phyloP scores from a whole-genome alignment of 108 stramenopile species.

The Cyclotella baltica region DNA sequence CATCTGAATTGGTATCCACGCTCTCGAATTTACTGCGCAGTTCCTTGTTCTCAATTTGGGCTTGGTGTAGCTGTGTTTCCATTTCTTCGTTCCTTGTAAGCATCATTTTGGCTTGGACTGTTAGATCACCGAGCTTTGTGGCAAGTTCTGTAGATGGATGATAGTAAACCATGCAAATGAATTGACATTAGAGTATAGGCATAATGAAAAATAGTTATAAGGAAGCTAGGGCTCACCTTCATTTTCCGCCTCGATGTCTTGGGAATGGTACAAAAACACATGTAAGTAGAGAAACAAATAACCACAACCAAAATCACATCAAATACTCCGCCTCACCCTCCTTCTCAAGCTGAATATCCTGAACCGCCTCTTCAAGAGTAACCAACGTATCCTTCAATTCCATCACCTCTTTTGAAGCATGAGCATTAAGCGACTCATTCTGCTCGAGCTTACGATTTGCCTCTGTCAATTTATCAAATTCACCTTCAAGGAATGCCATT shows the following conservation, averaged over 20 bases:
- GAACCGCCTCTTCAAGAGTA: slow-evolving; percentile 29
- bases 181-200: not conserved
- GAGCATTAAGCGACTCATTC: not conserved
- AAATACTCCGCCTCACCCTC: too few relatives aligned
- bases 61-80: slow-evolving; percentile 33
- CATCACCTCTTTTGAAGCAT: not conserved
- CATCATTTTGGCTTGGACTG: slow-evolving; percentile 48
- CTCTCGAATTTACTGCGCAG: slow-evolving; percentile 14
- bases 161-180: not conserved
- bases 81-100: slow-evolving; percentile 42
- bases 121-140: slow-evolving; percentile 29
- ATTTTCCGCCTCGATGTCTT: slow-evolving; percentile 40
- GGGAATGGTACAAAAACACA: too few relatives aligned
- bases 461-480: slow-evolving; percentile 19
- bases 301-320: too few relatives aligned
- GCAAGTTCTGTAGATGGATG: not conserved
- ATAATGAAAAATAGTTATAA: not conserved
- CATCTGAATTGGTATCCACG: too few relatives aligned
- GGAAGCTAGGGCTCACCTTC: slow-evolving; percentile 21
- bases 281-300: too few relatives aligned
- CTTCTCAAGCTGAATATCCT: slow-evolving; percentile 25
- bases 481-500: slow-evolving; percentile 18
- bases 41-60: slow-evolving; percentile 17
- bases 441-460: not conserved
- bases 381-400: slow-evolving; percentile 16